Evolutionary conservation across 306 rosid genomes (phyloP).

Genomic region (Betula pendula): DNA sequence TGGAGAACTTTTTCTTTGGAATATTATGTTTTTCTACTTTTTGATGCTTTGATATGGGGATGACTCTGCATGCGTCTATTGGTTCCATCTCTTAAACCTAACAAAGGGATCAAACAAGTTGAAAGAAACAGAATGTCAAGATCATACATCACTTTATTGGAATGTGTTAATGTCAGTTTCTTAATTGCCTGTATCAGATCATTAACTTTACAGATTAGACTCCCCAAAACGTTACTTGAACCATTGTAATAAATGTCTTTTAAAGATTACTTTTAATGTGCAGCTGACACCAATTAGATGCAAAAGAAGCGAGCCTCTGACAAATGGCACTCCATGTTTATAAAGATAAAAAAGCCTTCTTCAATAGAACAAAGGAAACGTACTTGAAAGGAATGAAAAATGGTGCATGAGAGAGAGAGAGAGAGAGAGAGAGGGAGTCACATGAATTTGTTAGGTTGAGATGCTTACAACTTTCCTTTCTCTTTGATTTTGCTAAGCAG

Average conservation of each 20-base stretch:
- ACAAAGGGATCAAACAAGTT: slow-evolving; percentile 39
- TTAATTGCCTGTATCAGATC: slow-evolving; percentile 14
- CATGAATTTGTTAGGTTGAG: slow-evolving; percentile 39
- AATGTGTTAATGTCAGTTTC: slow-evolving; percentile 2
- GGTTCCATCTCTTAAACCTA: slow-evolving; percentile 44
- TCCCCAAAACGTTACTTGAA: slow-evolving; percentile 8
- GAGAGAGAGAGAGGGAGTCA: slow-evolving; percentile 32
- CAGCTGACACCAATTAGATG: slow-evolving; percentile 43
- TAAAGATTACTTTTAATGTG: slow-evolving; percentile 29
- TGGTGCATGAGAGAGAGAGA: slow-evolving; percentile 8
- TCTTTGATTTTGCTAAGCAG: slow-evolving; percentile 51
- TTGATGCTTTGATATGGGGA: slow-evolving; percentile 26
- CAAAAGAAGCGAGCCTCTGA: slow-evolving; percentile 30
- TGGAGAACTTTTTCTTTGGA: slow-evolving; percentile 36
- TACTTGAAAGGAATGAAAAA: slow-evolving; percentile 9
- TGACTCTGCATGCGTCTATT: slow-evolving; percentile 46
- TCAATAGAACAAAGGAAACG: slow-evolving; percentile 27
- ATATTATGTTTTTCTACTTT: slow-evolving; percentile 38
- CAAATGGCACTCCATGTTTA: slow-evolving; percentile 34
- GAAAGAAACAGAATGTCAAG: slow-evolving; percentile 39
- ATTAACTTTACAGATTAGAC: slow-evolving; percentile 18
- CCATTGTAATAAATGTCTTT: slow-evolving; percentile 2
- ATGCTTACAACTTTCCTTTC: slow-evolving; percentile 41
- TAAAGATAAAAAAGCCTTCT: slow-evolving; percentile 9
- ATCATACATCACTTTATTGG: slow-evolving; percentile 30